phyloP scores from a whole-genome alignment of 2,329 filamentous ascomycete genomes.

The Colletotrichum filicis region DNA sequence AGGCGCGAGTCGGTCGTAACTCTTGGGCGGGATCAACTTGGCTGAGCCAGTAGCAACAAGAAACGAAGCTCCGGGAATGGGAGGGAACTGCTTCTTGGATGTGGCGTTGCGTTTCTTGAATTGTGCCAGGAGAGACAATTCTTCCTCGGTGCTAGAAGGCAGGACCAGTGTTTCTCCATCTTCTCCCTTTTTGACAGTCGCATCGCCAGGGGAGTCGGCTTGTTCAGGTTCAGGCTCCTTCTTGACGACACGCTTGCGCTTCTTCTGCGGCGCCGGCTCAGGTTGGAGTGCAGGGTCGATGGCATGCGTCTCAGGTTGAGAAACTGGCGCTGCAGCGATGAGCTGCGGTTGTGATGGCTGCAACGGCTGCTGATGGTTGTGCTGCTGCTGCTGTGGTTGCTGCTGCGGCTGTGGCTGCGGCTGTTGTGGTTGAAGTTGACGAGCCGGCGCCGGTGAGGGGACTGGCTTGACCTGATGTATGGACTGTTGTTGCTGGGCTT shows the following conservation, averaged over 20 bases:
- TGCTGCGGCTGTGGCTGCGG: conserved; percentile 21
- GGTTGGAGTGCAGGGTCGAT: conserved; percentile 29
- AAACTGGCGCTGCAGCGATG: conserved; percentile 30
- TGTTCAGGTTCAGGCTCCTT: conserved; percentile 41
- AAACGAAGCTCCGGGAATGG: conserved; percentile 51
- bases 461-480: conserved; percentile 35
- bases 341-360: neutral
- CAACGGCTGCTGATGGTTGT: neutral
- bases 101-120: conserved; percentile 51
- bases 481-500: conserved; percentile 32
- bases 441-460: neutral
- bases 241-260: conserved; percentile 50
- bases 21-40: conserved; percentile 56
- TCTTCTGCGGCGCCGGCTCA: conserved; percentile 47
- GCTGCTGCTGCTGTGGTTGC: conserved; percentile 15
- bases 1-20: conserved; percentile 56
- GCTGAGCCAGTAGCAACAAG: conserved; percentile 50
- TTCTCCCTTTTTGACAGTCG: conserved; percentile 45
- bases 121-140: conserved; percentile 45
- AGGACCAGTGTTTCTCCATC: conserved; percentile 45
- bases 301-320: conserved; percentile 34
- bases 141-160: conserved; percentile 36
- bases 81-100: conserved; percentile 50
- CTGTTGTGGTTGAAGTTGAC: conserved; percentile 21
- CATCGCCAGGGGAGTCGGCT: conserved; percentile 44